These are phyloP conservation scores for Mucor plumbeus DNA, from an alignment of 371 early-diverging fungal genomes.

Conservation along the genomic window DNA sequence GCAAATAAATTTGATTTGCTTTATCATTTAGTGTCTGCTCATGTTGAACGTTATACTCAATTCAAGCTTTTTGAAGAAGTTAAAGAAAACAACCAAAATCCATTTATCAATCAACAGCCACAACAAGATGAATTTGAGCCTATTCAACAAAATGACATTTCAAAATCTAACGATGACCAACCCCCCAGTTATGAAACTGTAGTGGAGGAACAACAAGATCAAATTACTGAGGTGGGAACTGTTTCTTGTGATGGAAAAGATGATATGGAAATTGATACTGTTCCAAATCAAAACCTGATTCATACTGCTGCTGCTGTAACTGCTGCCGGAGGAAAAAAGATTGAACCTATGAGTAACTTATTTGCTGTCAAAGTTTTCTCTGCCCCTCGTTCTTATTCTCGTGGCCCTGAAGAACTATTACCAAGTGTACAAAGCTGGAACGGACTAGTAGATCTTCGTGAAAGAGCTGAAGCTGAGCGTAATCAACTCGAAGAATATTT, in stretches of 20 bases:
- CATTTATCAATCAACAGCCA: not conserved
- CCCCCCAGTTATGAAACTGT: slow-evolving; percentile 11
- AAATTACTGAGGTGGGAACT: not conserved
- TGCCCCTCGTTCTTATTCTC: slow-evolving; percentile 15
- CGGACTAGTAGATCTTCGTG: slow-evolving; percentile 21
- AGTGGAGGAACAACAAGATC: not conserved
- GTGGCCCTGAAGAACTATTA: slow-evolving; percentile 20
- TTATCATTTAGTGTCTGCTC: slow-evolving; percentile 38
- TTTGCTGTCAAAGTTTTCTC: slow-evolving; percentile 50
- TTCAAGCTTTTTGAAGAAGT: slow-evolving; percentile 52
- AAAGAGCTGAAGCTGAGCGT: slow-evolving; percentile 26
- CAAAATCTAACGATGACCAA: slow-evolving; percentile 1
- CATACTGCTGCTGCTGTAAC: slow-evolving; percentile 55
- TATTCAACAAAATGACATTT: not conserved
- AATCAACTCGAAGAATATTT: slow-evolving; percentile 24
- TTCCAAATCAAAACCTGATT: slow-evolving; percentile 28
- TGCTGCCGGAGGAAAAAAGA: slow-evolving; percentile 42
- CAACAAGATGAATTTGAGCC: not conserved
- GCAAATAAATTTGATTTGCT: slow-evolving; percentile 31
- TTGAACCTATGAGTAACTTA: slow-evolving; percentile 45
- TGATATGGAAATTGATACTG: slow-evolving; percentile 23
- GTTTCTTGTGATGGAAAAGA: slow-evolving; percentile 3
- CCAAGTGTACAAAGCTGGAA: slow-evolving; percentile 16
- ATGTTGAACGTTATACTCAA: slow-evolving; percentile 44
- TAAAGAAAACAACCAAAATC: slow-evolving; percentile 3